A percentile compares a stretch with the other conserved stretches of the same genome.
phyloP scores from a whole-genome alignment of 2,329 filamentous ascomycete species.

The Cytospora leucostoma region DNA sequence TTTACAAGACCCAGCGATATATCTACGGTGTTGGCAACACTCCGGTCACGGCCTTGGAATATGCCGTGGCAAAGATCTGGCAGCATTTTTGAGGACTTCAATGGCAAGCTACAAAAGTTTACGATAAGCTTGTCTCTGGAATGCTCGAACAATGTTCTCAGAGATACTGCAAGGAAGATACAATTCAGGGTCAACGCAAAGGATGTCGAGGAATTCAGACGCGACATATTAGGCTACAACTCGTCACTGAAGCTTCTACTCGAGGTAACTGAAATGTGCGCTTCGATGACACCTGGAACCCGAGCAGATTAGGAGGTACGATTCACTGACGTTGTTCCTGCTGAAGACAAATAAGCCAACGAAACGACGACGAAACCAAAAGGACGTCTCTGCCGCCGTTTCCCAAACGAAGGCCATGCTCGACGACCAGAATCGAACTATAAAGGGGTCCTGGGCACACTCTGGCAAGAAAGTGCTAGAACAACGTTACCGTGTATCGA shows the following conservation, averaged over 20 bases:
- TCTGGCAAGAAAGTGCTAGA: not conserved
- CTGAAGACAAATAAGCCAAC: not conserved
- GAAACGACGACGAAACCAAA: not conserved
- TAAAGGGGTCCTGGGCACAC: not conserved
- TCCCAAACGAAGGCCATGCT: not conserved
- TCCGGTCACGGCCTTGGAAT: not conserved
- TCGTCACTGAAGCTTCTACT: not conserved
- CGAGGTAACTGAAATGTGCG: not conserved
- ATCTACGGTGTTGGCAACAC: not conserved
- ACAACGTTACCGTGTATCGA: not conserved
- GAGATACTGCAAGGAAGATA: not conserved
- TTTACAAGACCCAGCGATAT: not conserved
- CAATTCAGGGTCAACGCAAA: not conserved
- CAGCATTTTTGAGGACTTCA: not conserved
- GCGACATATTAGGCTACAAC: not conserved
- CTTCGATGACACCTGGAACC: not conserved
- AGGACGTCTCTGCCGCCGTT: not conserved
- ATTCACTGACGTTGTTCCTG: not conserved
- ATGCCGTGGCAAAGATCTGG: not conserved
- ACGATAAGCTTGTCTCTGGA: conserved; percentile 4
- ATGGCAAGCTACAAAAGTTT: not conserved
- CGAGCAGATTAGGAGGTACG: not conserved
- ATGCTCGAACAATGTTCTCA: not conserved
- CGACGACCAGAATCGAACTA: not conserved
- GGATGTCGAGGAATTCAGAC: conserved; percentile 3